Base-by-base conservation (phyloP, 169 alveolate genomes). In the Eimeria brunetti region DNA sequence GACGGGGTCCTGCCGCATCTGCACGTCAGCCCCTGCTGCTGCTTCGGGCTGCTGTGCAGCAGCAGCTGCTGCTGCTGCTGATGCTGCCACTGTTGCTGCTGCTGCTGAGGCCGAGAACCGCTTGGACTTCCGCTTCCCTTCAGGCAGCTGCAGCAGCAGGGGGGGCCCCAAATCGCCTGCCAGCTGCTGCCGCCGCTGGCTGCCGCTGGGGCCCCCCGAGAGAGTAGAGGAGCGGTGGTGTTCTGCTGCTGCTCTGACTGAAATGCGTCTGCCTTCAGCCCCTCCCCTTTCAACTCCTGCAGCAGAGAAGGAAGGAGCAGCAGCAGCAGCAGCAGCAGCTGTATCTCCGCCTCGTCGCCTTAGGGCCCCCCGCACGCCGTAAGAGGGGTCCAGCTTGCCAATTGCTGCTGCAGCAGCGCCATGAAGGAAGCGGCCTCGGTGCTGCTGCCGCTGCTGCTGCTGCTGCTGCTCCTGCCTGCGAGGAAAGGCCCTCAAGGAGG, bases 141-240 rank as follows among this genome's bases (percentile, higher is more conserved):
- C 80, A 24, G 91, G 91, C 6, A 53, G 60, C 91, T 84, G 91
- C 58, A 84, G 24, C 27, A 84, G 91, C 27, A 53, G 41, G 11
- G 91, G 91, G 12, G 91, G 91, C 38, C 78, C 91, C 49, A 84
- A 22, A 20, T 84, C 91, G 22, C 91, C 91, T 56, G 91, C 91
- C 27, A 84, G 91, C 67, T 84, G 91, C 90, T 8, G 73, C 78
- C 67, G 75, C 62, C 46, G 58, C 78, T 84, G 78, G 14, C 30
- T 44, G 18, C 24, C 33, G 53, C 30, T 69, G 44, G 46, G 30
- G 41, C 78, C 53, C 9, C 78, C 91, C n/a, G 46, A 33, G 38
- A 41, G 56, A 5, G 62, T 44, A 1, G 53, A 44, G 14, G 38
- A 46, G 8, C 78, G 44, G 69, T 81, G 58, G 41, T 18, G 56